A percentile compares a stretch with the other conserved stretches of the same genome.
Evolutionary conservation across 148 eudicot genomes (phyloP).

Genomic region (Vaccinium corymbosum): DNA sequence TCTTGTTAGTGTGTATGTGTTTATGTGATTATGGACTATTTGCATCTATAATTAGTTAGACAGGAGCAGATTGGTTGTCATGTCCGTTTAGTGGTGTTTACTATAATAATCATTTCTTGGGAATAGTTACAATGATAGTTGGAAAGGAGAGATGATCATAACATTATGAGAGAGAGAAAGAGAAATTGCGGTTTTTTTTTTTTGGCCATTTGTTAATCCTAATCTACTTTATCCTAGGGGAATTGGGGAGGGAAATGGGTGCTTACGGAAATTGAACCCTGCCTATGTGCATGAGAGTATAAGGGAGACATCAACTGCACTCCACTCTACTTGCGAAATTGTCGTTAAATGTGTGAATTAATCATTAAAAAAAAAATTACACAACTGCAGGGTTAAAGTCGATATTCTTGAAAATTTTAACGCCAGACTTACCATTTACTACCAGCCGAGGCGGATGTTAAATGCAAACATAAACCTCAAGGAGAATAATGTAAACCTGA

Average conservation of each 20-base stretch:
- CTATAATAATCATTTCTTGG: background rate
- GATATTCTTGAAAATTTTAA: background rate
- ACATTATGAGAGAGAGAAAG: background rate
- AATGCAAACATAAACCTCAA: background rate
- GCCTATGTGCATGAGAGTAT: too few relatives aligned
- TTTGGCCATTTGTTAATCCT: too few relatives aligned
- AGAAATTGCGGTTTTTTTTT: background rate
- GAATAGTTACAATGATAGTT: background rate
- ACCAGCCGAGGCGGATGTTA: background rate
- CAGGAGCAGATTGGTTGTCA: too few relatives aligned
- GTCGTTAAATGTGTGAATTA: background rate
- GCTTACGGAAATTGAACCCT: too few relatives aligned
- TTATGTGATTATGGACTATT: too few relatives aligned
- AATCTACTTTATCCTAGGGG: too few relatives aligned
- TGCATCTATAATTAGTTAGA: too few relatives aligned
- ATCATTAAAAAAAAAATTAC: background rate
- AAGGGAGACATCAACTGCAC: too few relatives aligned
- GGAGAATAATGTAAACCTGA: too few relatives aligned
- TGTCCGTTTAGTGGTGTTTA: background rate
- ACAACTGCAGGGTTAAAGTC: background rate
- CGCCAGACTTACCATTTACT: background rate
- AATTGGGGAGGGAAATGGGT: too few relatives aligned
- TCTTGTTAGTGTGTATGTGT: too few relatives aligned
- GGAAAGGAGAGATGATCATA: background rate
- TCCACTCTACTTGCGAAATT: too few relatives aligned